phyloP scores from a whole-genome alignment of 768 basidiomycete genomes.

The Termitomyces sp. region DNA sequence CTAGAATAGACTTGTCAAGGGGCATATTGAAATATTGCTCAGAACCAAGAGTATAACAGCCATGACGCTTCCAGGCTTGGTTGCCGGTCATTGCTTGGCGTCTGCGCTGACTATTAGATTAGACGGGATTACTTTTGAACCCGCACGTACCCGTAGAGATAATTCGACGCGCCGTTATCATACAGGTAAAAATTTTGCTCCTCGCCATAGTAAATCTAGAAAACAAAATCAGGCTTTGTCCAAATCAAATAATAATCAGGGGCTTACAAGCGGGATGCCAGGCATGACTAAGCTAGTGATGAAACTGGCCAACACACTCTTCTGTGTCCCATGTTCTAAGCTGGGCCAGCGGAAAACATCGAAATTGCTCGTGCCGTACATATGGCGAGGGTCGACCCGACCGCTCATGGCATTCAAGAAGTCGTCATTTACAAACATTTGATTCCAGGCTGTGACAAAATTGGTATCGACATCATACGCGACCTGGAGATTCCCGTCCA shows the following conservation, averaged over 20 bases:
- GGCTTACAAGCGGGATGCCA: slow-evolving; percentile 70
- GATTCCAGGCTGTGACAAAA: slow-evolving; percentile 87
- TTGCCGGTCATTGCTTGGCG: slow-evolving; percentile 89
- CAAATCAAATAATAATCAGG: neutral
- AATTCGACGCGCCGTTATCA: slow-evolving; percentile 87
- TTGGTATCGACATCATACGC: slow-evolving; percentile 81
- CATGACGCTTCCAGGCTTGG: slow-evolving; percentile 88
- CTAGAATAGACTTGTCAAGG: slow-evolving; percentile 68
- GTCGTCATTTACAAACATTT: slow-evolving; percentile 87
- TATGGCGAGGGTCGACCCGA: slow-evolving; percentile 73
- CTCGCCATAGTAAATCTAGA: slow-evolving; percentile 80
- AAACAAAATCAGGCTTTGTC: neutral
- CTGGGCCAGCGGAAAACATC: slow-evolving; percentile 94
- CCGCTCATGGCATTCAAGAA: slow-evolving; percentile 70
- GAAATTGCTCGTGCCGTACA: slow-evolving; percentile 92
- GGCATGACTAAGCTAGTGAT: slow-evolving; percentile 80
- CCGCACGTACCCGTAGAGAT: slow-evolving; percentile 71
- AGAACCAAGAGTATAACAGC: slow-evolving; percentile 88
- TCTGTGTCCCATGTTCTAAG: slow-evolving; percentile 77
- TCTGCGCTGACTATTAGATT: slow-evolving; percentile 28
- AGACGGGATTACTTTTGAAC: neutral
- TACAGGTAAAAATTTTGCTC: slow-evolving; percentile 87
- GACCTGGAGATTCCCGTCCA: slow-evolving; percentile 92
- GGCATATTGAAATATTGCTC: slow-evolving; percentile 94
- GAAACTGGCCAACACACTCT: slow-evolving; percentile 72